These are phyloP conservation scores for Paracoccidioides brasiliensis DNA, from an alignment of 2,329 filamentous ascomycete genomes.

Conservation along the genomic window DNA sequence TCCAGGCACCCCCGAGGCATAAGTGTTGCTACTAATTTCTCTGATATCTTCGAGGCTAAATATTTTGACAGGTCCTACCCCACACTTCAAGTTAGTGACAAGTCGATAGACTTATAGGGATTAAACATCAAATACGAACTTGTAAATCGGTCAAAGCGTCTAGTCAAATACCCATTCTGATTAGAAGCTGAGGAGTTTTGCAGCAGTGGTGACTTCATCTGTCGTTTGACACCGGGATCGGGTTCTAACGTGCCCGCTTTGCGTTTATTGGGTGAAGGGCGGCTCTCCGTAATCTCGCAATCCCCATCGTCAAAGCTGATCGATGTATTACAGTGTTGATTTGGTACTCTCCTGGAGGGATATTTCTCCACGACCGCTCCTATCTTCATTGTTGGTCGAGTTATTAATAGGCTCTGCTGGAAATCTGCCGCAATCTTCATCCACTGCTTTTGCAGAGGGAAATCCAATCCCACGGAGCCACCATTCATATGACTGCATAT, in stretches of 20 bases:
- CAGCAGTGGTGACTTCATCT: background rate
- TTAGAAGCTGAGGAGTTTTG: no score
- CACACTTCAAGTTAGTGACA: background rate
- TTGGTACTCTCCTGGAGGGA: background rate
- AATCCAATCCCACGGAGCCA: slow-evolving; percentile 28
- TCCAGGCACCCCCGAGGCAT: slow-evolving; percentile 45
- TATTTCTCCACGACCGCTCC: slow-evolving; percentile 4
- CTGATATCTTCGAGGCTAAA: slow-evolving; percentile 35
- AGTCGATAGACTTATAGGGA: background rate
- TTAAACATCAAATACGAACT: background rate
- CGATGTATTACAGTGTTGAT: background rate
- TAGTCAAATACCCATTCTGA: background rate
- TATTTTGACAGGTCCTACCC: slow-evolving; percentile 10
- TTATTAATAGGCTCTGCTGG: slow-evolving; percentile 34
- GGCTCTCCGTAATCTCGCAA: slow-evolving; percentile 2
- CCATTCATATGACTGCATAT: slow-evolving; percentile 44
- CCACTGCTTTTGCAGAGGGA: slow-evolving; percentile 34
- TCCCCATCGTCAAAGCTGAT: slow-evolving; percentile 2
- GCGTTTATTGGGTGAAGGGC: slow-evolving; percentile 6
- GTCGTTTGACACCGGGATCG: slow-evolving; percentile 4
- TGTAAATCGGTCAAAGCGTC: background rate
- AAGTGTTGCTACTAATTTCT: slow-evolving; percentile 41
- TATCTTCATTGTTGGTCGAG: slow-evolving; percentile 25
- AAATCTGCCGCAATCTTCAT: slow-evolving; percentile 39
- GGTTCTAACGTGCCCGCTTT: slow-evolving; percentile 2